Conservation (phyloP, 106 monocot species). For the Triglochin maritima region DNA sequence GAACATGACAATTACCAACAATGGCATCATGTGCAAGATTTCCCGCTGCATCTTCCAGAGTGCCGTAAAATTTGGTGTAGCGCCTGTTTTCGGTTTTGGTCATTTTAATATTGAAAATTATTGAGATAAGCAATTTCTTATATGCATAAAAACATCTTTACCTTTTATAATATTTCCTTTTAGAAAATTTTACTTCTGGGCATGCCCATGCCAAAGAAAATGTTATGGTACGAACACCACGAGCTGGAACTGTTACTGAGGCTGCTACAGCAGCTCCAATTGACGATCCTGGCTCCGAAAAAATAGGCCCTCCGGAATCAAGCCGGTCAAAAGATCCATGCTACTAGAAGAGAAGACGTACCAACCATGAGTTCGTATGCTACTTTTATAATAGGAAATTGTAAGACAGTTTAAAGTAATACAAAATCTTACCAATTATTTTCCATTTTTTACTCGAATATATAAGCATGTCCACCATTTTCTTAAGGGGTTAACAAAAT, state of each 20-base stretch:
- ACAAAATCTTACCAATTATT: too few species aligned
- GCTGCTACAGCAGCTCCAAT: constrained; percentile 93
- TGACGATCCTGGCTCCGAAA: constrained; percentile 63
- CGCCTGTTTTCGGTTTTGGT: constrained; percentile 30
- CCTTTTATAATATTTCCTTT: constrained; percentile 80
- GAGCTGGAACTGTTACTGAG: constrained; percentile 51
- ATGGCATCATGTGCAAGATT: constrained; percentile 78
- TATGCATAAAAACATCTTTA: constrained; percentile 4
- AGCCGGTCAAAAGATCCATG: constrained; percentile 66
- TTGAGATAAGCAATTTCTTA: background rate
- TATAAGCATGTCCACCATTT: too few species aligned
- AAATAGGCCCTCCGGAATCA: constrained; percentile 26
- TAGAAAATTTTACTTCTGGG: constrained; percentile 68
- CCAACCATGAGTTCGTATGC: background rate
- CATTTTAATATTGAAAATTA: too few species aligned
- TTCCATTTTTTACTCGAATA: too few species aligned
- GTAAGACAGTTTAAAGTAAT: too few species aligned
- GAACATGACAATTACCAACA: constrained; percentile 32
- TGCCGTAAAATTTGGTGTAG: constrained; percentile 92
- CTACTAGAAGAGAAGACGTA: constrained; percentile 34
- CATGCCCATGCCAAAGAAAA: constrained; percentile 89
- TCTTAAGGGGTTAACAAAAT: too few species aligned
- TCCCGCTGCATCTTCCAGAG: constrained; percentile 55
- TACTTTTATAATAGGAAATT: too few species aligned
- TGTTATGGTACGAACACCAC: constrained; percentile 44